Evolutionary conservation across 495 filamentous ascomycete genomes (phyloP), one percentile per base, ranked within the genome.

Genomic region (Hypomontagnella monticulosa): DNA sequence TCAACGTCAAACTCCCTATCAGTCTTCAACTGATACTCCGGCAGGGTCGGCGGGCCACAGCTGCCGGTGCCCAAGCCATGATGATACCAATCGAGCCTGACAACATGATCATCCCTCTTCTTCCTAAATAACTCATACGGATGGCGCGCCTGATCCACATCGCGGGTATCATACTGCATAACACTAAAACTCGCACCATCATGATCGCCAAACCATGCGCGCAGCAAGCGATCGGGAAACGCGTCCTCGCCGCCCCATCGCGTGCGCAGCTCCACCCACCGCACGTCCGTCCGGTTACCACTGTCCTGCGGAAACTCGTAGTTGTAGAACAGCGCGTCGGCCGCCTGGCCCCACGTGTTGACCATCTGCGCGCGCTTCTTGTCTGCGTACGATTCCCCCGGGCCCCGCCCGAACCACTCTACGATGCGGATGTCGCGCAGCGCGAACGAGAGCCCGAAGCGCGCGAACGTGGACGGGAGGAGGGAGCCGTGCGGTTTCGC

Each of bases 241-340:
- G 27, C 74, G 73, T 69, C 72, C 48, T 63, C 57, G 23, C 59
- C 73, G 10, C 67, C 57, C 57, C 69, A 69, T 0, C 56, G 50
- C 53, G 66, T 56, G 4, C 61, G 42, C 67, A 84, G 79, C 64
- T 83, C 74, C 15, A 89, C 76, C 84, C 87, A 89, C 15, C 83
- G 68, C 4, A 82, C 83, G 54, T 89, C 88, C 4, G 82, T 84
- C n/a, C 87, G 69, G 62, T 89, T 89, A 0, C 86, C 86, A 23
- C 72, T 79, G 37, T 91, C 89, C 69, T 91, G 89, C 9, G 89
- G 89, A 44, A 85, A 85, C 57, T 91, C 89, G 67, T 90, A 91
- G 9, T 80, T 73, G 4, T 80, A 78, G 43, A 80, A 83, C 18
- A 90, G 70, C 2, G 81, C 75, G 20, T 81, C 79, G 7, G 78